Base-by-base conservation (phyloP, 805 yeast genomes). In the Metschnikowia koreensis region DNA sequence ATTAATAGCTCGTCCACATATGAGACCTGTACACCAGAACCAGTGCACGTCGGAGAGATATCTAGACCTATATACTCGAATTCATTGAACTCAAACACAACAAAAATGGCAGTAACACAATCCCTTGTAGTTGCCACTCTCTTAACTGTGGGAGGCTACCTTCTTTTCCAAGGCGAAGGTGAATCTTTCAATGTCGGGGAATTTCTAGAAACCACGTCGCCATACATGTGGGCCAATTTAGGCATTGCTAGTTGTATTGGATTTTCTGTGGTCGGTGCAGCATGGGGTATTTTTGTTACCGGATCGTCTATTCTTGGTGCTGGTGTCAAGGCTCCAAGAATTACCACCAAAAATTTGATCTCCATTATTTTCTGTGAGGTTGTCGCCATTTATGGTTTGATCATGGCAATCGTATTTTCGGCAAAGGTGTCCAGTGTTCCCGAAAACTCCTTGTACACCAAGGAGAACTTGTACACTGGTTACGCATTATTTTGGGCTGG, bases 331-430 rank as follows among this genome's bases (percentile, higher is more conserved):
- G 94, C 97, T 12, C 99, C 99, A 47, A 80, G 98, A 68, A 96
- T 94, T 67, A 92, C 98, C 41, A 94, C 99, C 50, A 94, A 94
- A 78, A 94, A 94, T 70, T 81, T 94, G 68, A 96, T 94, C 58
- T 88, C 96, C 40, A 94, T 94, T 69, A 96, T 94, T 74, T 94
- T 94, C 79, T 94, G 99, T 80, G 99, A 94, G 75, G 99, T 94
- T 62, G 99, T 94, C 50, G 99, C 99, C 59, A 94, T 94, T 68
- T 94, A 94, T 68, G 99, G 99, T 3, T 82, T 94, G 59, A 94
- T 94, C 67, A 93, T 93, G 88, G 92, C 97, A 37, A 94, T 94
- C 79, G 98, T 94, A 40, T 94, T 94, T 64, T 88, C 97, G 16
- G 83, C 98, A 29, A 94, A 94, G 68, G 77, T 94, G 61, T 75